Evolutionary conservation across 306 rosid species (phyloP), one percentile per base, ranked within the genome.

Genomic region (Dicorynia guianensis): DNA sequence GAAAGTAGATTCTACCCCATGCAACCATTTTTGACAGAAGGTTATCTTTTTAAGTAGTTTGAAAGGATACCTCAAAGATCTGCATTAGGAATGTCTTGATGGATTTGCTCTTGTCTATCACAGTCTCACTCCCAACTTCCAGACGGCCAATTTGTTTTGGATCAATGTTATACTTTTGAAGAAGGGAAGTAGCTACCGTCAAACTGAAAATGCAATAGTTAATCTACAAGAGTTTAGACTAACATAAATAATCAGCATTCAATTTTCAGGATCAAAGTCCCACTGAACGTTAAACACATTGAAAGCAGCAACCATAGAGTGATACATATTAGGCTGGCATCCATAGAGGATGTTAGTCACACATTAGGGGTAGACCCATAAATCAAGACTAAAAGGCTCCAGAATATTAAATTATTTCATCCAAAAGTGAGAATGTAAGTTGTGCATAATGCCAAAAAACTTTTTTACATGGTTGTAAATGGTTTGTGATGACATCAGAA

Each of bases 91-190:
- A 90, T 73, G 98, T 93, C 85, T 93, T 93, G 68, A 93, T 90
- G 54, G 98, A 93, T 73, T 93, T 93, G 85, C 98, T 93, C 85
- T 93, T 93, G 91, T 93, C 96, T 67, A 90, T 93, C 78, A 90
- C 98, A 71, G 98, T 93, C 83, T 93, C 96, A 38, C 93, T 93
- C 69, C 96, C 98, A 42, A 93, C 96, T 90, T 93, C 96, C 75
- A 93, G 78, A 40, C 96, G 96, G 75, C 98, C 98, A 83, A 93
- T 89, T 78, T 83, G 87, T 75, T 87, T 89, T 53, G 93, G 93
- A 56, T 93, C 93, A 72, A 93, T 75, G 49, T 70, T 85, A 80
- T 89, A 93, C 78, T 93, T 90, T 79, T 86, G 91, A 65, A 93
- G 90, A 79, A 93, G 96, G 75, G 87, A 81, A 56, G 82, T 75